phyloP scores from a whole-genome alignment of 768 basidiomycete genomes.

The Mycena floridula region DNA sequence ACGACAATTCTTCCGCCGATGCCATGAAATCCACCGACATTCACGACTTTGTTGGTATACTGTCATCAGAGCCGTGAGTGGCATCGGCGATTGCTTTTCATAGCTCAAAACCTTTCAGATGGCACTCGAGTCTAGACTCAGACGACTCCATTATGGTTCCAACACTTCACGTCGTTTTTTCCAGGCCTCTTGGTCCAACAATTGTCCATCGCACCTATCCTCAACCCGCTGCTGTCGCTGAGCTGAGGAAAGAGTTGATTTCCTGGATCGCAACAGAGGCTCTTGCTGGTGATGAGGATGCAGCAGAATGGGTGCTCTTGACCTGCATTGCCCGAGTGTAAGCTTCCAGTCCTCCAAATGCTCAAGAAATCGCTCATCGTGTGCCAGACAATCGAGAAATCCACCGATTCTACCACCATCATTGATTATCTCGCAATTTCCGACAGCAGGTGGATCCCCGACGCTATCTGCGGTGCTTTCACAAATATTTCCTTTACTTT shows the following conservation, averaged over 20 bases:
- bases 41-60: constrained; percentile 67
- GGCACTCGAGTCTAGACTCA: constrained; percentile 36
- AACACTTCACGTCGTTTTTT: constrained; percentile 66
- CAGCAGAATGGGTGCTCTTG: constrained; percentile 74
- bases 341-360: too few species aligned
- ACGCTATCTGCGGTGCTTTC: constrained; percentile 49
- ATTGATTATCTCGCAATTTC: constrained; percentile 9
- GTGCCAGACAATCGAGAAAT: constrained; percentile 54
- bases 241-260: constrained; percentile 49
- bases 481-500: constrained; percentile 51
- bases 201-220: constrained; percentile 36
- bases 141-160: constrained; percentile 37
- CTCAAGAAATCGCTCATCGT: constrained; percentile 2
- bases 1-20: constrained; percentile 39
- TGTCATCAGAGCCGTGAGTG: constrained; percentile 58
- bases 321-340: constrained; percentile 58
- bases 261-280: constrained; percentile 69
- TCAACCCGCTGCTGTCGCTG: constrained; percentile 10
- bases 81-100: background rate
- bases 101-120: constrained; percentile 17
- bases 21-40: constrained; percentile 56
- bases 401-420: constrained; percentile 61
- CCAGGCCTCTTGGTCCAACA: constrained; percentile 30
- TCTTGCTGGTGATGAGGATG: constrained; percentile 59
- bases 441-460: constrained; percentile 31